phyloP scores from a whole-genome alignment of 805 yeast genomes.

The Metschnikowia peoriensis region DNA sequence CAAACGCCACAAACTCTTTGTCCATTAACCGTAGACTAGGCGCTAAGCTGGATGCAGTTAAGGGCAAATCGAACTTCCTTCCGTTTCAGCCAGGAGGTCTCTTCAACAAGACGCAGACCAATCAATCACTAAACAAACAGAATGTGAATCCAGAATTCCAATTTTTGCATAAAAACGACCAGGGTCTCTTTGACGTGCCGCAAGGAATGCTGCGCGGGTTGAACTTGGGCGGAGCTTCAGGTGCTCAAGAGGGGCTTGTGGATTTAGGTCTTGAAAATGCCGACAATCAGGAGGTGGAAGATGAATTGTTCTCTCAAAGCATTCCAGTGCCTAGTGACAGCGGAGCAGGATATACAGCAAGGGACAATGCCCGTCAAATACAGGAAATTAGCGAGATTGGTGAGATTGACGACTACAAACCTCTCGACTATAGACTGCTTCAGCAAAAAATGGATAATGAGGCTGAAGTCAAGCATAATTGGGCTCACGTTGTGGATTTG shows the following conservation, averaged over 20 bases:
- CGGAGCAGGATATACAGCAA: neutral
- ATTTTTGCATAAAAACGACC: slow-evolving; percentile 60
- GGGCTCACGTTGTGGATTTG: slow-evolving; percentile 96
- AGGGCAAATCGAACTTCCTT: slow-evolving; percentile 69
- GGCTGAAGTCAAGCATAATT: slow-evolving; percentile 49
- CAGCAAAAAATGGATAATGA: slow-evolving; percentile 24
- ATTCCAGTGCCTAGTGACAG: neutral
- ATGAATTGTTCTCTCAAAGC: neutral
- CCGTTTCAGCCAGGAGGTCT: slow-evolving; percentile 95
- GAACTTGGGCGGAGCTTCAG: slow-evolving; percentile 17
- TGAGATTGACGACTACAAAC: slow-evolving; percentile 46
- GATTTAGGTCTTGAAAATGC: slow-evolving; percentile 6
- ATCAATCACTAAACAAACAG: slow-evolving; percentile 15
- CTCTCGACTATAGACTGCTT: slow-evolving; percentile 31
- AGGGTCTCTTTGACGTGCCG: slow-evolving; percentile 78
- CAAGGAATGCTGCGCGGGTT: slow-evolving; percentile 82
- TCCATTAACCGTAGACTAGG: slow-evolving; percentile 69
- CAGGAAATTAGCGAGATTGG: slow-evolving; percentile 18
- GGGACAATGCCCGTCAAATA: neutral
- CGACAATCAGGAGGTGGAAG: slow-evolving; percentile 8
- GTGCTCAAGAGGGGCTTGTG: slow-evolving; percentile 3
- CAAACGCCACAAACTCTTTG: slow-evolving; percentile 66
- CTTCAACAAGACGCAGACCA: slow-evolving; percentile 21
- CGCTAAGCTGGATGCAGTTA: slow-evolving; percentile 56
- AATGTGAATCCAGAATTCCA: slow-evolving; percentile 16